A percentile compares a stretch with the other conserved stretches of the same genome.
phyloP scores from a whole-genome alignment of 2,329 filamentous ascomycete genomes.

The Ophiostoma ips region DNA sequence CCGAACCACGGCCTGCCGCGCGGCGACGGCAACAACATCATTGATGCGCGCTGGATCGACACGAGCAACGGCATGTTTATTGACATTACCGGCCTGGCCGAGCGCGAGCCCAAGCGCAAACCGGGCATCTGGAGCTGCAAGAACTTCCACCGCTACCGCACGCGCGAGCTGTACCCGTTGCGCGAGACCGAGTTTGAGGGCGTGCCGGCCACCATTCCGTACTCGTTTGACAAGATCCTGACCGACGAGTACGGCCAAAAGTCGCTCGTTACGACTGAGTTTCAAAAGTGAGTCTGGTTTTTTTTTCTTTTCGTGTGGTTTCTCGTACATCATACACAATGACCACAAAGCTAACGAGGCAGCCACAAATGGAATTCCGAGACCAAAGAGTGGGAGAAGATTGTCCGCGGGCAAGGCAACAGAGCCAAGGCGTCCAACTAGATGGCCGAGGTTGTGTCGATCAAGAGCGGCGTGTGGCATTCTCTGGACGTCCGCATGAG shows the following conservation, averaged over 20 bases:
- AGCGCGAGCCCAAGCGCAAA: conserved; percentile 42
- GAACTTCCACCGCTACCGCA: conserved; percentile 60
- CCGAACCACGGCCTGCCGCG: conserved; percentile 49
- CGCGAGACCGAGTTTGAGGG: conserved; percentile 63
- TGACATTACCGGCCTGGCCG: conserved; percentile 65
- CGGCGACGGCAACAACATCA: conserved; percentile 61
- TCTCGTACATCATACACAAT: too few species aligned
- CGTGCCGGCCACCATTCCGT: conserved; percentile 54
- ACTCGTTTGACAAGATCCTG: conserved; percentile 51
- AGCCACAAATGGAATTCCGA: conserved; percentile 49
- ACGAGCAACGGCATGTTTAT: conserved; percentile 62
- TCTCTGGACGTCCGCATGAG: neutral
- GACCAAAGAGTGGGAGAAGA: conserved; percentile 38
- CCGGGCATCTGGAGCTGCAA: conserved; percentile 68
- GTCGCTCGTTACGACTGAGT: conserved; percentile 45
- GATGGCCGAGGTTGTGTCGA: neutral
- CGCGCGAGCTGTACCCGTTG: conserved; percentile 62
- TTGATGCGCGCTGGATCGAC: conserved; percentile 77
- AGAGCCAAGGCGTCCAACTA: neutral
- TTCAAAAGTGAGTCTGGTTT: conserved; percentile 39
- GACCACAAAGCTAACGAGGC: conserved; percentile 7
- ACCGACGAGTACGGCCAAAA: conserved; percentile 51
- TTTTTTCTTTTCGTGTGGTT: neutral
- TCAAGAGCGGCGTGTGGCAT: neutral
- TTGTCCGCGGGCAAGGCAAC: neutral